Percentiles rank a stretch among this genome's conserved stretches.
These are phyloP conservation scores for Pseudohalonectria lignicola DNA, from an alignment of 2,329 filamentous ascomycete species.

Conservation along the genomic window DNA sequence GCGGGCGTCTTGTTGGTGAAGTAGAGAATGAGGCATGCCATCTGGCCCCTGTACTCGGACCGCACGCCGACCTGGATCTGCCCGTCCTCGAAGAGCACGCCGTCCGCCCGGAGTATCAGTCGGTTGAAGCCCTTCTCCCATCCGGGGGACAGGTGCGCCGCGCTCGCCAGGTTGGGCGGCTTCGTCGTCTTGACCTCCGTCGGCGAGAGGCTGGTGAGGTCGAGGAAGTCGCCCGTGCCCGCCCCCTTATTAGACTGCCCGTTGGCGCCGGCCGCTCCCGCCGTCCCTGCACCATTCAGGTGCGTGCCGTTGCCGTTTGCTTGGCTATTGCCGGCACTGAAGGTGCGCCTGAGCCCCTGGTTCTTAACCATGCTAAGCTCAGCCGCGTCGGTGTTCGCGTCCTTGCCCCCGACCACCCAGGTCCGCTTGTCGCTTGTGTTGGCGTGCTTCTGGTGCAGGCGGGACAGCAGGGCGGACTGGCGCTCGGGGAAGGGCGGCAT, in stretches of 20 bases:
- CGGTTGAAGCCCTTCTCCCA: slow-evolving; percentile 89
- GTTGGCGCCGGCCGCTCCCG: slow-evolving; percentile 40
- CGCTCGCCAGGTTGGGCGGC: slow-evolving; percentile 78
- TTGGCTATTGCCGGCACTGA: slow-evolving; percentile 43
- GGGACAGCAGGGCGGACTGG: slow-evolving; percentile 80
- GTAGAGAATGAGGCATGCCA: slow-evolving; percentile 91
- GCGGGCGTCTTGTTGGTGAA: slow-evolving; percentile 90
- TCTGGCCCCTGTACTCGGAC: slow-evolving; percentile 89
- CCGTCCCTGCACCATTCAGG: slow-evolving; percentile 28
- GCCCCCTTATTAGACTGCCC: slow-evolving; percentile 19
- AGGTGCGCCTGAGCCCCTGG: slow-evolving; percentile 74
- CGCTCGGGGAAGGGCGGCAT: slow-evolving; percentile 98
- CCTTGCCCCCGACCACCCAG: slow-evolving; percentile 96
- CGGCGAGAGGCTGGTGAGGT: slow-evolving; percentile 78
- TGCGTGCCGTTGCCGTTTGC: slow-evolving; percentile 31
- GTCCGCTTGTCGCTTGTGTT: slow-evolving; percentile 91
- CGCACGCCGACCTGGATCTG: slow-evolving; percentile 88
- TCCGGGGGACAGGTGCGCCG: slow-evolving; percentile 83
- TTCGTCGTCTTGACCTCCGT: slow-evolving; percentile 47
- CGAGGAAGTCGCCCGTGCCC: slow-evolving; percentile 24
- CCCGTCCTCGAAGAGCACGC: slow-evolving; percentile 86
- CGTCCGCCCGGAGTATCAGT: slow-evolving; percentile 69
- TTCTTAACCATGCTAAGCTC: slow-evolving; percentile 75
- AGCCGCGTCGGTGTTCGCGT: slow-evolving; percentile 71
- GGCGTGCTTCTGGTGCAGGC: slow-evolving; percentile 88